These are phyloP conservation scores for Athelia psychrophila DNA, from an alignment of 1,284 basidiomycete species.

Conservation along the genomic window DNA sequence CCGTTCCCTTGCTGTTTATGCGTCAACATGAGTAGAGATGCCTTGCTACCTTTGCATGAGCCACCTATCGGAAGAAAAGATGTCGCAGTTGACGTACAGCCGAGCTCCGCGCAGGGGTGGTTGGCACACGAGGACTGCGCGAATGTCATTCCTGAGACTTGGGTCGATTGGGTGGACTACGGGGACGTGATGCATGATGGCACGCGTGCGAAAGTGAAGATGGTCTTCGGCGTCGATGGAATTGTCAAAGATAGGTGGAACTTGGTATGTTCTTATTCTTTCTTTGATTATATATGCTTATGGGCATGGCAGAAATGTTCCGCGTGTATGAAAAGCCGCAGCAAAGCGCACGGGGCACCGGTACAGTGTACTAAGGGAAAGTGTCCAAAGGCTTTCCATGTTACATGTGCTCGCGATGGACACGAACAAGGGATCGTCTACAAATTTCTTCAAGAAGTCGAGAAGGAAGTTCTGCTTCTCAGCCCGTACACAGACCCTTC, in stretches of 20 bases:
- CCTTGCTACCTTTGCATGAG: conserved; percentile 68
- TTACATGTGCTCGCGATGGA: conserved; percentile 80
- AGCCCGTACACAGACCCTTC: conserved; percentile 34
- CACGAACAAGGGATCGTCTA: conserved; percentile 55
- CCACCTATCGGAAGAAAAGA: conserved; percentile 56
- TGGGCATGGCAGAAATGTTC: conserved; percentile 73
- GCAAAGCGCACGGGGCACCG: conserved; percentile 82
- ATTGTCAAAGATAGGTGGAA: conserved; percentile 91
- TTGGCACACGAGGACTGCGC: conserved; percentile 81
- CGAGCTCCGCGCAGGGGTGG: conserved; percentile 41
- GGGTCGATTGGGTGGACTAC: conserved; percentile 68
- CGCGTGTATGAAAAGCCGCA: conserved; percentile 66
- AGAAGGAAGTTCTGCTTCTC: conserved; percentile 71
- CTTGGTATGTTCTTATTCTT: conserved; percentile 52
- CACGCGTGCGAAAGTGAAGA: conserved; percentile 41
- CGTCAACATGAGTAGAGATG: conserved; percentile 52
- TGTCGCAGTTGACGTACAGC: conserved; percentile 36
- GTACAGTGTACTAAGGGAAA: conserved; percentile 94
- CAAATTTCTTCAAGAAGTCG: conserved; percentile 61
- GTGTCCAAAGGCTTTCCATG: conserved; percentile 91
- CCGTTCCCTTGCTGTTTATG: conserved; percentile 82
- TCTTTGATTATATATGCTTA: conserved; percentile 6
- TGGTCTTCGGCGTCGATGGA: conserved; percentile 79
- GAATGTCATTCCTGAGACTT: conserved; percentile 79
- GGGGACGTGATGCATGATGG: conserved; percentile 26